Percentiles rank a stretch among this genome's conserved stretches.
Conservation (phyloP, 2,329 filamentous ascomycete genomes). For the Sporothrix brasiliensis region DNA sequence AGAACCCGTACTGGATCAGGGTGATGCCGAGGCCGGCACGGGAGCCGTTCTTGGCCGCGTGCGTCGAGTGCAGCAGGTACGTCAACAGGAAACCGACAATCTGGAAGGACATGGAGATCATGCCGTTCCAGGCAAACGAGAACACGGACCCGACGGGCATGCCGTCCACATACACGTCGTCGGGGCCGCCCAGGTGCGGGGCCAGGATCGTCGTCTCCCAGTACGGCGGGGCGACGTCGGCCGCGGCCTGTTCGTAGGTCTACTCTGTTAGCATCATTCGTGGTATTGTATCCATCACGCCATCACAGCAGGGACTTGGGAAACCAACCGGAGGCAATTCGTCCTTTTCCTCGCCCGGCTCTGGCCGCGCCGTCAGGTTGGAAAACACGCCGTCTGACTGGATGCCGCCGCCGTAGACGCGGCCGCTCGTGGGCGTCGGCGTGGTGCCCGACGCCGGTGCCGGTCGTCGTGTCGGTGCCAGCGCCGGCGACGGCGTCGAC, state of each 20-base stretch:
- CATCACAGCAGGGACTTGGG: not conserved
- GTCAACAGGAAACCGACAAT: conserved; percentile 96
- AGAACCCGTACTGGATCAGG: conserved; percentile 94
- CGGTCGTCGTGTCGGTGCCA: not conserved
- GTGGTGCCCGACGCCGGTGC: conserved; percentile 37
- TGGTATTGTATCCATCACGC: no score
- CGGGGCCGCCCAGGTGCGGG: conserved; percentile 82
- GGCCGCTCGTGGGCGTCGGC: conserved; percentile 42
- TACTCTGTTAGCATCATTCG: conserved; percentile 44
- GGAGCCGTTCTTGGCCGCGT: conserved; percentile 96
- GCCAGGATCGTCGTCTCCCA: conserved; percentile 99
- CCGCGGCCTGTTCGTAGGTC: conserved; percentile 98
- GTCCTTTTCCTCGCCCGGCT: conserved; percentile 75
- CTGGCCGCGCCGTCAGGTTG: conserved; percentile 88
- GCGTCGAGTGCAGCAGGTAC: conserved; percentile 95
- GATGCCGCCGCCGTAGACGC: conserved; percentile 72
- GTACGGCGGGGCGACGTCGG: conserved; percentile 93
- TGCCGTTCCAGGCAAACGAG: conserved; percentile 86
- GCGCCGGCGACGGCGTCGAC: not conserved
- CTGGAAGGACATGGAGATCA: conserved; percentile 98
- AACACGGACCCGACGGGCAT: conserved; percentile 89
- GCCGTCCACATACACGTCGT: conserved; percentile 96
- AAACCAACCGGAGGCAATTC: conserved; percentile 86
- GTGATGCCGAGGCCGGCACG: conserved; percentile 93
- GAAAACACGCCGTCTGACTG: conserved; percentile 95